These are phyloP conservation scores for Populus alba DNA, from an alignment of 345 rosid genomes.

Conservation along the genomic window DNA sequence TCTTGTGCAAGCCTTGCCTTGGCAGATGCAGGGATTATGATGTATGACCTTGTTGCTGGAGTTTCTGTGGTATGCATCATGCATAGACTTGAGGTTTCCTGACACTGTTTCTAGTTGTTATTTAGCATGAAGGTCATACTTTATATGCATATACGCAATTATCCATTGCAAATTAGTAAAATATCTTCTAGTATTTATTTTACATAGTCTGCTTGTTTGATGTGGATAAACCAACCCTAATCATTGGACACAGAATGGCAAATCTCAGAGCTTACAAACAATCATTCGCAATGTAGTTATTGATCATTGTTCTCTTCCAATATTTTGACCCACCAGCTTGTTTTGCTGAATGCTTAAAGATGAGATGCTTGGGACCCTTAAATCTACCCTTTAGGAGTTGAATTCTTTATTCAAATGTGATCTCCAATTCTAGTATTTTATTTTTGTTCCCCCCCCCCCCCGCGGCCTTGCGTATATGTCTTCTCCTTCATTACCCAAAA, in stretches of 20 bases:
- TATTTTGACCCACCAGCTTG: background rate
- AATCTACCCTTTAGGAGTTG: background rate
- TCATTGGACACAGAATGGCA: background rate
- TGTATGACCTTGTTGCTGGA: slow-evolving; percentile 89
- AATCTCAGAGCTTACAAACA: background rate
- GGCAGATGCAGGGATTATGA: slow-evolving; percentile 96
- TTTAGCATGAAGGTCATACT: background rate
- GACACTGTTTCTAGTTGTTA: background rate
- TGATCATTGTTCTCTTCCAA: background rate
- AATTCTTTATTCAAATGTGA: background rate
- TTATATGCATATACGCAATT: background rate
- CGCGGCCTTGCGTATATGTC: background rate
- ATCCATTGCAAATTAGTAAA: background rate
- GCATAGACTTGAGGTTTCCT: background rate
- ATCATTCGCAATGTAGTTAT: background rate
- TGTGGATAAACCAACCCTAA: background rate
- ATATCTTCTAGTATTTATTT: background rate
- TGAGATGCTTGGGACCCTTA: background rate
- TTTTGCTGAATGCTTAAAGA: background rate
- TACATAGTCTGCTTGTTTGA: background rate
- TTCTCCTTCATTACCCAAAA: background rate
- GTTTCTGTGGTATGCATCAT: slow-evolving; percentile 74
- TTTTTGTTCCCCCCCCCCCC: background rate
- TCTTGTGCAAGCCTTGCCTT: slow-evolving; percentile 97
- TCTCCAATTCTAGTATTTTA: background rate